Conservation (phyloP, 2,329 filamentous ascomycete species). For the Stagonosporopsis tanaceti region DNA sequence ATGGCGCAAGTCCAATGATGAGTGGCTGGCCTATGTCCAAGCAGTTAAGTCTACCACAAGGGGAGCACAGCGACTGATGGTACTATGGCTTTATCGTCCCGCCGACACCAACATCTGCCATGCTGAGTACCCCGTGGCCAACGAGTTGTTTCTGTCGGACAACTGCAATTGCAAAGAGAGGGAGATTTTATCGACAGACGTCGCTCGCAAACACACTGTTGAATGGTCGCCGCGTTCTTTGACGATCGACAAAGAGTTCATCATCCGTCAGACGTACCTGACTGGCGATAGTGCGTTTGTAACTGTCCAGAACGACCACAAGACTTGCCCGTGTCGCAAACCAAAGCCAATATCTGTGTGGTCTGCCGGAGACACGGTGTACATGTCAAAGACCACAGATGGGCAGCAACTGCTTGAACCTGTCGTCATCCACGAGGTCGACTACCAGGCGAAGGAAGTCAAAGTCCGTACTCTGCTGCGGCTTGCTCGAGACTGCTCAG, state of each 20-base stretch:
- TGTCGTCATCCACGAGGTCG: slow-evolving; percentile 62
- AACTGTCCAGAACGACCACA: slow-evolving; percentile 63
- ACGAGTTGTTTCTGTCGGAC: slow-evolving; percentile 80
- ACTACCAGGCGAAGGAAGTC: slow-evolving; percentile 41
- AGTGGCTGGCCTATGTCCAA: slow-evolving; percentile 78
- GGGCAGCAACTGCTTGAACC: slow-evolving; percentile 61
- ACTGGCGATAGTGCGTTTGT: slow-evolving; percentile 68
- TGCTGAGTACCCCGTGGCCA: slow-evolving; percentile 72
- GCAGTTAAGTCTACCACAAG: slow-evolving; percentile 39
- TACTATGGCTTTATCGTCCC: slow-evolving; percentile 78
- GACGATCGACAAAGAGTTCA: slow-evolving; percentile 57
- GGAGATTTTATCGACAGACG: slow-evolving; percentile 62
- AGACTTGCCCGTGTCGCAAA: slow-evolving; percentile 59
- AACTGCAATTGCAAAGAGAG: slow-evolving; percentile 73
- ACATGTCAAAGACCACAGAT: slow-evolving; percentile 51
- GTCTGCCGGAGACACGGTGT: slow-evolving; percentile 49
- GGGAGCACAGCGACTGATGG: slow-evolving; percentile 61
- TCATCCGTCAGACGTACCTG: slow-evolving; percentile 75
- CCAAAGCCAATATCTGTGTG: slow-evolving; percentile 17
- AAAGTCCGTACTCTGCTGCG: slow-evolving; percentile 63
- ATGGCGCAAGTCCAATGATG: slow-evolving; percentile 64
- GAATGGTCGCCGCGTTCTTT: slow-evolving; percentile 64
- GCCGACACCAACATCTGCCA: slow-evolving; percentile 73
- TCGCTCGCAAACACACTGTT: slow-evolving; percentile 66
- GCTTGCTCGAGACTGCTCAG: slow-evolving; percentile 50